Evolutionary conservation across 495 filamentous ascomycete genomes (phyloP), one percentile per base, ranked within the genome.

Genomic region (Apodospora peruviana): DNA sequence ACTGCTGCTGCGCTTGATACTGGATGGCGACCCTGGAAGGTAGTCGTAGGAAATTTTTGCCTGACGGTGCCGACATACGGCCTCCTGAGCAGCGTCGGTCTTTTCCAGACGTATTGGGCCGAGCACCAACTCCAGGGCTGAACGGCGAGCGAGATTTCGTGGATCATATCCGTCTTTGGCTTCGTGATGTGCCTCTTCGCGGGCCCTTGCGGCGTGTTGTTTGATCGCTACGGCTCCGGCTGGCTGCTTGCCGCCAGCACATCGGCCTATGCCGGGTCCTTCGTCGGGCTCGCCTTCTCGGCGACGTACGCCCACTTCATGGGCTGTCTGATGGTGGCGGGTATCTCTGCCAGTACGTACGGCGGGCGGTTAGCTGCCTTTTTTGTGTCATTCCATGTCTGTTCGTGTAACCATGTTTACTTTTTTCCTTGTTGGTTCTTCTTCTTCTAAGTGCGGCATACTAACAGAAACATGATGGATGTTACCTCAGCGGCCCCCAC

Each of bases 151-250:
- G 48, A 65, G 8, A 44, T 63, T 2, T 51, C 64, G 22, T 66
- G 61, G 63, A 57, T 67, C 49, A 60, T 58, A 4, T 62, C 64
- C 27, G 20, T 63, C 7, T 67, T 63, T 39, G 61, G 59, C 11
- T 63, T 61, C 24, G 19, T 63, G 8, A 53, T 40, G 42, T 59
- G 57, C 39, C 43, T 67, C 14, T 57, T 63, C 9, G 55, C 38
- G 3, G 40, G 37, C 18, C 56, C 57, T 0, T 36, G 21, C 1
- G 64, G 64, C 3, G 8, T 58, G 3, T 22, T 63, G 19, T 59
- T 56, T 29, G 61, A 65, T 50, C 50, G 51, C 5, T 51, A 47
- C 23, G 53, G 64, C 19, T 7, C 32, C 0, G 12, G 47, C 1
- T 46, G 48, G 43, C 37, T 63, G 20, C 45, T 67, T 39, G 40